Percentiles rank a stretch among this genome's conserved stretches.
Conservation (phyloP, 2,329 filamentous ascomycete species). For the Trichoderma asperellum region DNA sequence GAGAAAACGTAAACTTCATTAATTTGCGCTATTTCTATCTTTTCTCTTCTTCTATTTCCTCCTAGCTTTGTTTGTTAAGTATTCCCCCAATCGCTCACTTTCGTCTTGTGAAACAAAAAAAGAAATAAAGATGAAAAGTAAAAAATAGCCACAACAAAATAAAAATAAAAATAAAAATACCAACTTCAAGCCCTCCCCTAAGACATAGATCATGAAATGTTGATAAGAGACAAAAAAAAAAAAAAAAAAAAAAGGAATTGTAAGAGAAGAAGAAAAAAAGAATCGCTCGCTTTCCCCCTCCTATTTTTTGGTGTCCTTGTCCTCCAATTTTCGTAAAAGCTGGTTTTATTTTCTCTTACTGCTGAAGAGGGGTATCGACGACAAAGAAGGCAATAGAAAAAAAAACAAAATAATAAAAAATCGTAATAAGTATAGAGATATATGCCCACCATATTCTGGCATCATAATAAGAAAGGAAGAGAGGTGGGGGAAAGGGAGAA, state of each 20-base stretch:
- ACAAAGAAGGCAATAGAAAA: slow-evolving; percentile 21
- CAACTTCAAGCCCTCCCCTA: not conserved
- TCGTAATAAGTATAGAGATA: not conserved
- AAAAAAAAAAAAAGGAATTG: not conserved
- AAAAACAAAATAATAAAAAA: not conserved
- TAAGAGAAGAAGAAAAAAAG: not conserved
- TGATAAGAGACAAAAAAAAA: not conserved
- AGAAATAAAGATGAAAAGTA: not conserved
- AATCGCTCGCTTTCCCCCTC: slow-evolving; percentile 18
- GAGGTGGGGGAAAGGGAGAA: not conserved
- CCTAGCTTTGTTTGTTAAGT: slow-evolving; percentile 6
- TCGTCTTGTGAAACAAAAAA: not conserved
- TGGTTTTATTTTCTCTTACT: slow-evolving; percentile 27
- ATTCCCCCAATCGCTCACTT: not conserved
- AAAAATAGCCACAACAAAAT: not conserved
- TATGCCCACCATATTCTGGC: slow-evolving; percentile 3
- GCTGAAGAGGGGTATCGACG: slow-evolving; percentile 33
- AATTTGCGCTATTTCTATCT: slow-evolving; percentile 7
- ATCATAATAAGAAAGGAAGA: not conserved
- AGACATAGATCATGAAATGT: slow-evolving; percentile 29
- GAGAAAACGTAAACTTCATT: slow-evolving; percentile 15
- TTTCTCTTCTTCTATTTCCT: not conserved
- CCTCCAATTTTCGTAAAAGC: slow-evolving; percentile 30
- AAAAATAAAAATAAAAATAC: no score
- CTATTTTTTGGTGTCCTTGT: slow-evolving; percentile 4